Evolutionary conservation across 371 early-diverging fungal genomes (phyloP).

Genomic region (Mortierella sp.): DNA sequence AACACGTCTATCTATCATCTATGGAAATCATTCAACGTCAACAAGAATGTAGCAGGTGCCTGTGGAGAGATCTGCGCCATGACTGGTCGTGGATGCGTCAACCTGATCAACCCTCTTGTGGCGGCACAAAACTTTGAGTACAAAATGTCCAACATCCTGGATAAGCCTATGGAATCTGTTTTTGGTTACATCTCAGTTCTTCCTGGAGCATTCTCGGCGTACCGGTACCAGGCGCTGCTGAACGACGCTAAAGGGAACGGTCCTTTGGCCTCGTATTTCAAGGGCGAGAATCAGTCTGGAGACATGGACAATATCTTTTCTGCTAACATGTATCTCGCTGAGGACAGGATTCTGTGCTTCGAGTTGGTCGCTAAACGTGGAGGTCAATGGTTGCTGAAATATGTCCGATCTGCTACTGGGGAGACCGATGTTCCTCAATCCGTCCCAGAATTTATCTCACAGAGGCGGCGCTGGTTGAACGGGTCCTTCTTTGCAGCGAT

Average conservation of each 20-base stretch:
- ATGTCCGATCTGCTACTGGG: constrained; percentile 76
- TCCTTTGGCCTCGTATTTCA: constrained; percentile 86
- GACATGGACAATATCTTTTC: constrained; percentile 68
- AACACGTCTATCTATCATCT: constrained; percentile 87
- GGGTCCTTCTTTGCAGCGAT: constrained; percentile 96
- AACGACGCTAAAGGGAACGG: constrained; percentile 69
- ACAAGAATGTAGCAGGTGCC: constrained; percentile 91
- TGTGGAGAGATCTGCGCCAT: constrained; percentile 97
- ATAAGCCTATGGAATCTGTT: constrained; percentile 91
- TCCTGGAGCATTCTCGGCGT: constrained; percentile 93
- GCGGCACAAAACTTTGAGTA: constrained; percentile 95
- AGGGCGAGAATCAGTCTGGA: constrained; percentile 83
- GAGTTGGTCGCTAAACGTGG: constrained; percentile 86
- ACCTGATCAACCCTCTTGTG: constrained; percentile 87
- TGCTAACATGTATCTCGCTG: constrained; percentile 85
- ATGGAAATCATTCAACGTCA: constrained; percentile 92
- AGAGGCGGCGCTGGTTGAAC: constrained; percentile 95
- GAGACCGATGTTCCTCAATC: constrained; percentile 88
- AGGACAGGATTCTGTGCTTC: constrained; percentile 90
- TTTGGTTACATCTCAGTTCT: constrained; percentile 92
- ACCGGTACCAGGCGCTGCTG: constrained; percentile 83
- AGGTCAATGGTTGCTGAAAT: constrained; percentile 76
- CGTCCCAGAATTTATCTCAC: constrained; percentile 89
- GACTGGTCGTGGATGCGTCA: constrained; percentile 75
- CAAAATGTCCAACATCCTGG: constrained; percentile 93